Percentiles rank a stretch among this genome's conserved stretches.
These are phyloP conservation scores for Bigelowiella natans DNA, from an alignment of 78 protist species.

Conservation along the genomic window DNA sequence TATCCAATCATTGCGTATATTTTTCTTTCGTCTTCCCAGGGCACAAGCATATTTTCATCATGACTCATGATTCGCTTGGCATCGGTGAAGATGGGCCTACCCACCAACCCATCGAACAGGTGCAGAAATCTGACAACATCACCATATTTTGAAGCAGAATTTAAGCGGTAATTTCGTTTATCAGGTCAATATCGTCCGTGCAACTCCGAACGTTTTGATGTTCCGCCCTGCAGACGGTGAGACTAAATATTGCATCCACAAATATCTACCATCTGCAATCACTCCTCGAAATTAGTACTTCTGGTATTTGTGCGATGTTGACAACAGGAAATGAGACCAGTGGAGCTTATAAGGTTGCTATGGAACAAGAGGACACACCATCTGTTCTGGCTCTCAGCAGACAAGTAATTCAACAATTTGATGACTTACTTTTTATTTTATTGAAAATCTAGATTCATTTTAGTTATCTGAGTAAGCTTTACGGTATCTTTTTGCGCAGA, in stretches of 20 bases:
- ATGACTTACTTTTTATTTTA: no score
- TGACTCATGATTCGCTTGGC: not conserved
- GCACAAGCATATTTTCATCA: not conserved
- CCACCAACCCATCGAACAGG: conserved; percentile 82
- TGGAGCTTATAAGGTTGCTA: not conserved
- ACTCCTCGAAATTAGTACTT: not conserved
- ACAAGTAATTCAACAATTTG: no score
- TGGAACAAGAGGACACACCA: not conserved
- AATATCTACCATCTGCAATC: not conserved
- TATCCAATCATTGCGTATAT: no score
- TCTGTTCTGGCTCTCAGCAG: not conserved
- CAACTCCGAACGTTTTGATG: conserved; percentile 82
- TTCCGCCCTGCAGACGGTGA: conserved; percentile 72
- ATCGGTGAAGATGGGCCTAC: conserved; percentile 86
- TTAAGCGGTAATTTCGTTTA: no score
- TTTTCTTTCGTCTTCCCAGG: not conserved
- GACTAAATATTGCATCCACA: not conserved
- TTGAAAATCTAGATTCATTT: no score
- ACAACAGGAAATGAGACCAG: not conserved
- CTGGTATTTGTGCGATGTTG: not conserved
- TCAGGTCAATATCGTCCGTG: conserved; percentile 36
- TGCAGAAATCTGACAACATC: no score
- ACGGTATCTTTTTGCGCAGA: no score
- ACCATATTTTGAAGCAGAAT: no score
- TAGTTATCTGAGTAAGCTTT: no score